A percentile compares a stretch with the other conserved stretches of the same genome.
Conservation (phyloP, 1,284 basidiomycete species). For the Apiotrichum akiyoshidainum region DNA sequence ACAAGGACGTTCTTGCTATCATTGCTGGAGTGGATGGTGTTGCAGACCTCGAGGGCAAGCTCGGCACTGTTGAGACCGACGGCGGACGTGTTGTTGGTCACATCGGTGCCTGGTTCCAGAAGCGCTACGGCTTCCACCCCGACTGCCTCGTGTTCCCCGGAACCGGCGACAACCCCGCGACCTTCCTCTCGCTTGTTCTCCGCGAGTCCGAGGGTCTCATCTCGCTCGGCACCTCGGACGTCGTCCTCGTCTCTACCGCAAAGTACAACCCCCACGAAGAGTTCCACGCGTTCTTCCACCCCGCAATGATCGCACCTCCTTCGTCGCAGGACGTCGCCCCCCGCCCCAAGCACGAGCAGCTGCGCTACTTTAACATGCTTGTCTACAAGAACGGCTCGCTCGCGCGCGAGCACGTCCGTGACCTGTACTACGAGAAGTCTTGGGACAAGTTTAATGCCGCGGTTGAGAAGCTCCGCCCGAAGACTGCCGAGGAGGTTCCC, state of each 20-base stretch:
- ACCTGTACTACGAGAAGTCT: conserved; percentile 61
- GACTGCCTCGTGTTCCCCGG: conserved; percentile 79
- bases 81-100: conserved; percentile 65
- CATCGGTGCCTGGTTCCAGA: conserved; percentile 68
- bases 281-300: conserved; percentile 55
- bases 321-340: conserved; percentile 18
- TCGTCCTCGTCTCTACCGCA: conserved; percentile 68
- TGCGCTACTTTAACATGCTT: conserved; percentile 53
- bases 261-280: conserved; percentile 52
- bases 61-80: conserved; percentile 71
- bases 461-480: conserved; percentile 50
- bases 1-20: conserved; percentile 59
- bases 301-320: conserved; percentile 45
- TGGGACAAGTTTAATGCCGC: conserved; percentile 73
- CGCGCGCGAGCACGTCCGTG: conserved; percentile 73
- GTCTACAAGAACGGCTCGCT: conserved; percentile 66
- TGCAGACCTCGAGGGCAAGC: conserved; percentile 66
- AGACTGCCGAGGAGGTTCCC: conserved; percentile 39
- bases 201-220: conserved; percentile 68
- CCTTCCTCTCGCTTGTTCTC: conserved; percentile 68
- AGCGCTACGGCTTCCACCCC: conserved; percentile 70
- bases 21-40: conserved; percentile 53
- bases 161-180: conserved; percentile 89
- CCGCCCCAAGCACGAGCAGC: conserved; percentile 12
- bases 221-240: conserved; percentile 88